Conservation (phyloP, 768 basidiomycete species). For the Tylopilus intermedius region DNA sequence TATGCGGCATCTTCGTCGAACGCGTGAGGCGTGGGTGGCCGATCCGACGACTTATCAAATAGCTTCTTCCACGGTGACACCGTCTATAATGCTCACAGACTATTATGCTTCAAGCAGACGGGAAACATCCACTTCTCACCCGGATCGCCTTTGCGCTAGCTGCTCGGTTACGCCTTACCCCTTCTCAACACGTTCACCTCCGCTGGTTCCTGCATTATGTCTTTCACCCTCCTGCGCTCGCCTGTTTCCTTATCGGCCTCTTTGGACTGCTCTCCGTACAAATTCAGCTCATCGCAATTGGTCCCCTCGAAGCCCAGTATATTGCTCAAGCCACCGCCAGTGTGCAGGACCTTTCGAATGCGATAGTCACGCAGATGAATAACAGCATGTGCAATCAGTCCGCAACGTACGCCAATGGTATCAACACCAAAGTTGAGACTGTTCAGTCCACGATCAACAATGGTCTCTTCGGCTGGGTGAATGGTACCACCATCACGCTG, state of each 20-base stretch:
- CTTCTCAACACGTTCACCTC: conserved; percentile 60
- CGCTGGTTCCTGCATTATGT: conserved; percentile 91
- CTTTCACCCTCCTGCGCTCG: conserved; percentile 85
- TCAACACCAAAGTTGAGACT: conserved; percentile 66
- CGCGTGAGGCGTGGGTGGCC: conserved; percentile 70
- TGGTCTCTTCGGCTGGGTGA: conserved; percentile 93
- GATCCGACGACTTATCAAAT: conserved; percentile 60
- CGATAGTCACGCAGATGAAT: conserved; percentile 78
- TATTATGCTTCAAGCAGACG: conserved; percentile 71
- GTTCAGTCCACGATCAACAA: conserved; percentile 79
- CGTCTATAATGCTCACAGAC: conserved; percentile 58
- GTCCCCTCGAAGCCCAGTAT: conserved; percentile 68
- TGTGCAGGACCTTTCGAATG: conserved; percentile 59
- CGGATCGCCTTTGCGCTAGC: conserved; percentile 56
- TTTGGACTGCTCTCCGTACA: conserved; percentile 84
- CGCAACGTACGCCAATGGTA: conserved; percentile 62
- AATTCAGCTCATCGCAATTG: conserved; percentile 77
- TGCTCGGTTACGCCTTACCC: conserved; percentile 47
- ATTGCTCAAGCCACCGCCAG: conserved; percentile 55
- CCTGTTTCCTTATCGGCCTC: conserved; percentile 89
- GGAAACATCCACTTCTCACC: conserved; percentile 69
- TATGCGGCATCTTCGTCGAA: conserved; percentile 58
- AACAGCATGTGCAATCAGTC: conserved; percentile 81
- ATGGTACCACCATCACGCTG: conserved; percentile 79
- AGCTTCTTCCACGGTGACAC: conserved; percentile 28